Evolutionary conservation across 1,284 basidiomycete genomes (phyloP).

Genomic region (Cryptococcus neoformans): DNA sequence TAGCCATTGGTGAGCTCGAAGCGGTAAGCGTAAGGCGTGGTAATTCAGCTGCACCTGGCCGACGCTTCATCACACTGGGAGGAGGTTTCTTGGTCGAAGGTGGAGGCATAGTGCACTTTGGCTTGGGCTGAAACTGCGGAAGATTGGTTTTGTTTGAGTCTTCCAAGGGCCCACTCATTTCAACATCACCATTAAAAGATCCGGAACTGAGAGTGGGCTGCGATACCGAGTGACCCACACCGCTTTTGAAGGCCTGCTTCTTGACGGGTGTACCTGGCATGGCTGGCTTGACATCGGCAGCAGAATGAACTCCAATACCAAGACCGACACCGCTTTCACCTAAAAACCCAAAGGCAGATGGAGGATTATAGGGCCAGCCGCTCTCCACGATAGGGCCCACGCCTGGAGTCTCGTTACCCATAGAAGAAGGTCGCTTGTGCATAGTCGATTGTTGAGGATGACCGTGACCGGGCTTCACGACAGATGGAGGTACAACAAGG

Average conservation of each 20-base stretch:
- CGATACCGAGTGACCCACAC: conserved; percentile 31
- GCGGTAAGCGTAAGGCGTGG: conserved; percentile 36
- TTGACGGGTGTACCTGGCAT: conserved; percentile 52
- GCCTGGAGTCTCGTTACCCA: conserved; percentile 40
- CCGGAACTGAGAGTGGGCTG: conserved; percentile 25
- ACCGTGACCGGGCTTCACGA: conserved; percentile 9
- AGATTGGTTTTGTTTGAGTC: conserved; percentile 12
- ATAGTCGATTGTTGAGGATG: conserved; percentile 28
- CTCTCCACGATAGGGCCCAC: conserved; percentile 31
- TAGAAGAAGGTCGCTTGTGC: conserved; percentile 40
- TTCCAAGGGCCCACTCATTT: neutral
- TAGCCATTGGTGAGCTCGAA: conserved; percentile 42
- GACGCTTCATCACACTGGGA: conserved; percentile 16
- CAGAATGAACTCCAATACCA: conserved; percentile 13
- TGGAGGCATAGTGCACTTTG: conserved; percentile 13
- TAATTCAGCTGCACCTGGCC: conserved; percentile 13
- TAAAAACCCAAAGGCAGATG: conserved; percentile 40
- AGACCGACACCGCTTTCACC: conserved; percentile 36
- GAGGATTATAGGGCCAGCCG: conserved; percentile 14
- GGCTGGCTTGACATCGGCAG: conserved; percentile 32
- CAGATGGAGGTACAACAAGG: conserved; percentile 11
- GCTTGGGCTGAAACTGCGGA: neutral
- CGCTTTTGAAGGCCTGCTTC: conserved; percentile 21
- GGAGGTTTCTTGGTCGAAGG: conserved; percentile 17
- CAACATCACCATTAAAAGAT: conserved; percentile 2